Conservation (phyloP, 768 basidiomycete genomes). For the Chalciporus sphaerocephalus region DNA sequence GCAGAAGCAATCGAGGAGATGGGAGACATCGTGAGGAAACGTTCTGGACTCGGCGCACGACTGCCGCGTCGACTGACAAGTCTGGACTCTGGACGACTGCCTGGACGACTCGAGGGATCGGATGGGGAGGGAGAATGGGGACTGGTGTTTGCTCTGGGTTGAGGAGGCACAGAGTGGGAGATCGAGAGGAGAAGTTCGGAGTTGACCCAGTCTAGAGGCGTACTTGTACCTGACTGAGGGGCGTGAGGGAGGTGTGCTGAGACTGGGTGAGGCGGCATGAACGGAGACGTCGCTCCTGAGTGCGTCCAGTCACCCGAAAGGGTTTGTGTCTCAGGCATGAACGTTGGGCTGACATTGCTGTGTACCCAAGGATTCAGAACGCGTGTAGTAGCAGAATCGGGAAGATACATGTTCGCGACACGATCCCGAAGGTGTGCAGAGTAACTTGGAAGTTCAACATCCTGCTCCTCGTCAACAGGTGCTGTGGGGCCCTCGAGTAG, state of each 20-base stretch:
- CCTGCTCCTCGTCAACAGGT: slow-evolving; percentile 48
- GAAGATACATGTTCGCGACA: slow-evolving; percentile 72
- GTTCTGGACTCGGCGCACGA: slow-evolving; percentile 59
- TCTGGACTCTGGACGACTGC: slow-evolving; percentile 25
- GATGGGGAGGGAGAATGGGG: slow-evolving; percentile 20
- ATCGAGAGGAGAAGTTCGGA: slow-evolving; percentile 76
- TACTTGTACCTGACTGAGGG: slow-evolving; percentile 41
- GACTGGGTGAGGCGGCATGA: slow-evolving; percentile 32
- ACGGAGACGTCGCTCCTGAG: slow-evolving; percentile 39
- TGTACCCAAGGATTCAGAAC: slow-evolving; percentile 61
- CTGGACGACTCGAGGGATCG: slow-evolving; percentile 24
- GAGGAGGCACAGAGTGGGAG: slow-evolving; percentile 35
- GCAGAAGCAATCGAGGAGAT: slow-evolving; percentile 1
- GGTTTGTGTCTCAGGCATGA: slow-evolving; percentile 12
- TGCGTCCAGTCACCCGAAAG: slow-evolving; percentile 19
- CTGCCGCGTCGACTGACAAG: slow-evolving; percentile 36
- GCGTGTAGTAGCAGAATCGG: slow-evolving; percentile 58
- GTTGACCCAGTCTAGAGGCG: slow-evolving; percentile 75
- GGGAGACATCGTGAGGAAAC: slow-evolving; percentile 17
- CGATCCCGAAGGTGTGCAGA: slow-evolving; percentile 86
- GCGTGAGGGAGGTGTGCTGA: slow-evolving; percentile 35
- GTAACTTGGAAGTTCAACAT: slow-evolving; percentile 82
- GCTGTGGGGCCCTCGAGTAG: slow-evolving; percentile 39
- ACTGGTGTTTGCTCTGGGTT: slow-evolving; percentile 12
- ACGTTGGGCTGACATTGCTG: slow-evolving; percentile 39